Conservation (phyloP, 1,139 yeast genomes). For the Candida tetrigidarum region DNA sequence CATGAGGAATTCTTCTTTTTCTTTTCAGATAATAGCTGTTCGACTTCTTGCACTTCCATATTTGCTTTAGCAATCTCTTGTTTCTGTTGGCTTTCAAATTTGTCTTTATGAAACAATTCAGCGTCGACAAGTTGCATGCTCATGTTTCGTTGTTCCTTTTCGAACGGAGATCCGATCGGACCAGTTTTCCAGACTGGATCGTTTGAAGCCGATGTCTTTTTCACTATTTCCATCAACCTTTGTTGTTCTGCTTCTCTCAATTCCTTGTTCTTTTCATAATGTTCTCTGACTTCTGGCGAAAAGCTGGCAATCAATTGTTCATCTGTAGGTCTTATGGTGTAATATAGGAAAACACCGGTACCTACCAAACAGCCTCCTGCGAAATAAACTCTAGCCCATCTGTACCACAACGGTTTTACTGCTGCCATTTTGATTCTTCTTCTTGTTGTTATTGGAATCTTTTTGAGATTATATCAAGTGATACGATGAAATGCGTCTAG, state of each 20-base stretch:
- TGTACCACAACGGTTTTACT: conserved; percentile 49
- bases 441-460: no score
- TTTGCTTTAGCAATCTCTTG: conserved; percentile 42
- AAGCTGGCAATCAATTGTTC: conserved; percentile 73
- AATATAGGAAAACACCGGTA: conserved; percentile 66
- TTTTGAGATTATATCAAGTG: no score
- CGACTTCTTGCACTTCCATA: conserved; percentile 36
- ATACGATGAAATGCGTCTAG: not conserved
- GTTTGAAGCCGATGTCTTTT: conserved; percentile 61
- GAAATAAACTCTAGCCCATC: conserved; percentile 63
- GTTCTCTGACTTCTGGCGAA: conserved; percentile 82
- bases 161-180: conserved; percentile 67
- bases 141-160: conserved; percentile 35
- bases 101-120: conserved; percentile 52
- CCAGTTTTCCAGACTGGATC: conserved; percentile 88
- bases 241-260: conserved; percentile 68
- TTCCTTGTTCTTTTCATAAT: conserved; percentile 69
- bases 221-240: conserved; percentile 67
- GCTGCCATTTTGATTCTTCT: conserved; percentile 15
- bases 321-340: conserved; percentile 81
- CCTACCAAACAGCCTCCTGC: conserved; percentile 68
- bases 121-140: conserved; percentile 49
- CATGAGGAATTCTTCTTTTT: conserved; percentile 41
- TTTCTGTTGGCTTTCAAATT: conserved; percentile 46
- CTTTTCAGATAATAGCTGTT: conserved; percentile 30